Base-by-base conservation (phyloP, 805 yeast species). In the Millerozyma acaciae region DNA sequence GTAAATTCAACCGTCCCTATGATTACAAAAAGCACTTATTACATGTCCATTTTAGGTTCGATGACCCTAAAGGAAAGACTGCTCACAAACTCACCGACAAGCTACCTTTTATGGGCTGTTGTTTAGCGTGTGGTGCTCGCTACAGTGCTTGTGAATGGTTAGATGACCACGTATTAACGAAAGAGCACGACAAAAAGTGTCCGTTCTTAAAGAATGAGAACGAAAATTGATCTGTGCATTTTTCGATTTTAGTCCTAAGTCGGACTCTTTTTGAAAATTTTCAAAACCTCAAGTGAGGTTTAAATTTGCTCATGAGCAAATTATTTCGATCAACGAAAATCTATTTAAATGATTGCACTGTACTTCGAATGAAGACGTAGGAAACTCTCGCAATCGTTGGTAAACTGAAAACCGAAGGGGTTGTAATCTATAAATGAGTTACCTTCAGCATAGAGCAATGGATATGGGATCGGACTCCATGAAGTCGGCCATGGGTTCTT, bases 111-210 rank as follows among this genome's bases (percentile, higher is more conserved):
- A 26, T 42, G 16, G 73, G 73, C 2, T 37, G 48, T 14, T 66
- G 73, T 37, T 47, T 49, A 14, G 66, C 67, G 1, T 80, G 85
- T 49, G 79, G 80, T 1, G 50, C 47, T 12, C 47, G 69, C 26
- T 68, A 63, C 44, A 47, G 57, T 9, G 84, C 79, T 6, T 57
- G 57, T 17, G 71, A 64, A 13, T 80, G 85, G 85, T 55, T 80
- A 14, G 73, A 72, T 13, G 43, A 53, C 9, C 86, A 79, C 48
- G 68, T 78, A 8, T 49, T 71, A 36, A 52, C 65, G n/a, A 41
- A 47, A 8, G 52, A 61, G 22, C 15, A 8, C 5, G 31, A 28
- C 2, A 34, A 38, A 19, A 43, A 42, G 34, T 62, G 68, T 42
- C 45, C 42, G 1, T 55, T 28, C 34, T 43, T 51, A 4, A 47